Conservation (phyloP, 495 filamentous ascomycete species). For the Beverwykella pulmonaria region DNA sequence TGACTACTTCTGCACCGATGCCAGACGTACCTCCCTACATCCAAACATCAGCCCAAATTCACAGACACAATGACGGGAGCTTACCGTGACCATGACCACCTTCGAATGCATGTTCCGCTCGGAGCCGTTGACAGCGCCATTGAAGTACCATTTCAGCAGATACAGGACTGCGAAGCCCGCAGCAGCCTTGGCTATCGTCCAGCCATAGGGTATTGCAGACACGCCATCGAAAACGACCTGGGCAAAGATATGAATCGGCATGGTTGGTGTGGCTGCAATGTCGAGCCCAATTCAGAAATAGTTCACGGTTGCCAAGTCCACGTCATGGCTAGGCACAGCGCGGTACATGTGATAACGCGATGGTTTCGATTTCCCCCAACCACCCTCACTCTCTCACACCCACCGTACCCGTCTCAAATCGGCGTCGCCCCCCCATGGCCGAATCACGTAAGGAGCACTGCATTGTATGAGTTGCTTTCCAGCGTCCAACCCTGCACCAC, state of each 20-base stretch:
- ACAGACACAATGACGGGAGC: constrained; percentile 7
- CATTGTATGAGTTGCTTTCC: background rate
- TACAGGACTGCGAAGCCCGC: constrained; percentile 63
- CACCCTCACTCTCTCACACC: background rate
- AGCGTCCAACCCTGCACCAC: background rate
- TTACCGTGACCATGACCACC: constrained; percentile 87
- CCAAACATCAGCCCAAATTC: constrained; percentile 22
- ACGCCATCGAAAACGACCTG: constrained; percentile 66
- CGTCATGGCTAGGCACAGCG: no score
- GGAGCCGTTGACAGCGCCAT: constrained; percentile 71
- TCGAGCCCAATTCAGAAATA: background rate
- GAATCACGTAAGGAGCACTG: background rate
- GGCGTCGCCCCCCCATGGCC: background rate
- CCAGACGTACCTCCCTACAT: constrained; percentile 86
- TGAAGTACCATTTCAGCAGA: constrained; percentile 75
- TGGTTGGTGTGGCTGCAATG: constrained; percentile 45
- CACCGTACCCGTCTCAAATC: background rate
- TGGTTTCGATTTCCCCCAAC: background rate
- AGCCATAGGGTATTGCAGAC: constrained; percentile 65
- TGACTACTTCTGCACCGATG: constrained; percentile 76
- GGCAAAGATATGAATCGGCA: constrained; percentile 79
- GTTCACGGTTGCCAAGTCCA: background rate
- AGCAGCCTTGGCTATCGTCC: constrained; percentile 60
- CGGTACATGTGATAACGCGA: no score
- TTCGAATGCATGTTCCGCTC: constrained; percentile 91